Base-by-base conservation (phyloP, 176 grass and related monocot species). In the Echinochloa phyllopogon region DNA sequence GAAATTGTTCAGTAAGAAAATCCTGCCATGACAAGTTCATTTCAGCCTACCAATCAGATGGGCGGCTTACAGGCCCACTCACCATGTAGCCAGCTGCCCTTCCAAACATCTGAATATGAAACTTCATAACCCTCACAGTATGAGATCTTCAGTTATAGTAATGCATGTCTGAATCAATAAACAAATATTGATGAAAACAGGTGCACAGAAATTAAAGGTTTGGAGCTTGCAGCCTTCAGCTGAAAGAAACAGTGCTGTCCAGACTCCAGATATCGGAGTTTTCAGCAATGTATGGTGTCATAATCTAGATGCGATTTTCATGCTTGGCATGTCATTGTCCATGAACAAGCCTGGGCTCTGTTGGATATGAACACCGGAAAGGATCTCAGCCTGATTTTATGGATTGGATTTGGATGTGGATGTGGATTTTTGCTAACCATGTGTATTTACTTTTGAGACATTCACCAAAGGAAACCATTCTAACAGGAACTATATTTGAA, bases 311-410 rank as follows among this genome's bases (percentile, higher is more conserved):
- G n/a, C 25, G 27, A 3, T 8, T 13, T 38, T 65, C 58, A 65
- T 81, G 70, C 39, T 74, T 66, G 59, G 24, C 58, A 37, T 81
- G 47, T 74, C 38, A 8, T 87, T 48, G 45, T 82, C 85, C 78
- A 67, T 9, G 14, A 48, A 57, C 77, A 57, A 78, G 43, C 58
- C 24, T 86, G 85, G 58, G 21, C 67, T 72, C 53, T 20, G 21
- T 63, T 29, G 17, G 45, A 66, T 24, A 39, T 63, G 12, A 63
- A 63, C 24, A 6, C 4, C 11, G 24, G 9, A 33, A 61, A 33
- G 13, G 10, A 61, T 61, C 58, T 27, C 23, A 27, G 23, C 58
- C 4, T 27, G 23, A 11, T 62, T 59, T 58, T 23, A 10, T 23
- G 21, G 55, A 58, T 58, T 58, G 6, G 55, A 3, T 58, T 58